phyloP scores from a whole-genome alignment of 1,139 yeast genomes.

The Pichia sp. region DNA sequence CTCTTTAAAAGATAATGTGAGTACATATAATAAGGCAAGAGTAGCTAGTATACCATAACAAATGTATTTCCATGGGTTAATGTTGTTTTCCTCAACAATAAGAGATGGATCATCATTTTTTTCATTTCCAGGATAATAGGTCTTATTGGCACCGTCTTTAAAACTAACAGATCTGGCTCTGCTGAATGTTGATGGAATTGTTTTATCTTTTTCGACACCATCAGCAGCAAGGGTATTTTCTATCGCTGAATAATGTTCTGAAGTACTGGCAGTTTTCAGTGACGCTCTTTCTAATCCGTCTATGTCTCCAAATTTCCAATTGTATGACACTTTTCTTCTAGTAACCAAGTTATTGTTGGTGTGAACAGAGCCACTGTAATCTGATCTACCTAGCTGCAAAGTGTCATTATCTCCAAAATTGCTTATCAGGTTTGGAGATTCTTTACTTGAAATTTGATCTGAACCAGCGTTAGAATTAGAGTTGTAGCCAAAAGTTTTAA shows the following conservation, averaged over 20 bases:
- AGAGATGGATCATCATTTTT: background rate
- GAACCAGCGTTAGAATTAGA: slow-evolving; percentile 12
- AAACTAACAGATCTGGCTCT: slow-evolving; percentile 12
- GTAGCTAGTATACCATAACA: slow-evolving; percentile 13
- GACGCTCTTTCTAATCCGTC: slow-evolving; percentile 21
- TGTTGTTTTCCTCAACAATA: background rate
- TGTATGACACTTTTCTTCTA: background rate
- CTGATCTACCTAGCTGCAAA: background rate
- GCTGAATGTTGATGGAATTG: background rate
- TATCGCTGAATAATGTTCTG: background rate
- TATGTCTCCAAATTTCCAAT: slow-evolving; percentile 25
- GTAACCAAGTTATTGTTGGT: background rate
- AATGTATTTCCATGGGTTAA: slow-evolving; percentile 16
- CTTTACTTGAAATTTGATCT: background rate
- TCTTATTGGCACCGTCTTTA: background rate
- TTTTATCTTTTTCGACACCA: background rate
- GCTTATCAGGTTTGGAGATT: background rate
- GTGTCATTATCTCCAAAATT: slow-evolving; percentile 1
- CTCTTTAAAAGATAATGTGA: slow-evolving; percentile 7
- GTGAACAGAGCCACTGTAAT: background rate
- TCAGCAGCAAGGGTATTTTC: background rate
- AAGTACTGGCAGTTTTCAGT: slow-evolving; percentile 10
- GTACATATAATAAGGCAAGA: slow-evolving; percentile 1
- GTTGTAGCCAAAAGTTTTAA: slow-evolving; percentile 22
- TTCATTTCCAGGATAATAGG: background rate